phyloP scores from a whole-genome alignment of 768 basidiomycete species.

The Leccinum boreale region DNA sequence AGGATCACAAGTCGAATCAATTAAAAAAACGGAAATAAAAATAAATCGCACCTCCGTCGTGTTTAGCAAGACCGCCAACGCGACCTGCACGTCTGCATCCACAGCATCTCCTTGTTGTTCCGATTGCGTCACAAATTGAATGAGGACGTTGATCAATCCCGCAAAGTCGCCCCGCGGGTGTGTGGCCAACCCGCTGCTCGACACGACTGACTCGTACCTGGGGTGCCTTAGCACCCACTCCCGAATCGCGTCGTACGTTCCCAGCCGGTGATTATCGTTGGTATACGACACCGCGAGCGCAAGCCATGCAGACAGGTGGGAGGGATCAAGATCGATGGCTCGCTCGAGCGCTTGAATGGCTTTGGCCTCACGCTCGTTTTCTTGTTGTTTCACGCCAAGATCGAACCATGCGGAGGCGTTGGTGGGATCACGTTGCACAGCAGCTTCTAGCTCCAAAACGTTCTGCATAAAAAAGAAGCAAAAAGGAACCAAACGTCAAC shows the following conservation, averaged over 20 bases:
- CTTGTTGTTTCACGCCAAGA: constrained; percentile 95
- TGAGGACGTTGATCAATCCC: constrained; percentile 70
- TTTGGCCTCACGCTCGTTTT: constrained; percentile 91
- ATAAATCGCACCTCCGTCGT: constrained; percentile 67
- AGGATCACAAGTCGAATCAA: background rate
- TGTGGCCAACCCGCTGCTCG: constrained; percentile 30
- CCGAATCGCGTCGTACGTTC: constrained; percentile 77
- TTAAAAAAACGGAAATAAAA: background rate
- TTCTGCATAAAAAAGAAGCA: constrained; percentile 46
- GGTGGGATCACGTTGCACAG: constrained; percentile 71
- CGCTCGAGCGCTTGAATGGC: constrained; percentile 83
- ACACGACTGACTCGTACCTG: constrained; percentile 47
- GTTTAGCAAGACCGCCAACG: constrained; percentile 89
- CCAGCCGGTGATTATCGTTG: constrained; percentile 76
- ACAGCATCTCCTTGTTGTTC: constrained; percentile 51
- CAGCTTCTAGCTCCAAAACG: constrained; percentile 86
- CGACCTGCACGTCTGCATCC: constrained; percentile 95
- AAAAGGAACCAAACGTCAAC: constrained; percentile 15
- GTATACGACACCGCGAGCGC: constrained; percentile 88
- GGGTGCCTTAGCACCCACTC: constrained; percentile 73
- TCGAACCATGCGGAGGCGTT: constrained; percentile 82
- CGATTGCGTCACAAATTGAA: constrained; percentile 66
- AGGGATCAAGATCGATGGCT: constrained; percentile 77
- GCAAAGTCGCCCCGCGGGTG: constrained; percentile 35
- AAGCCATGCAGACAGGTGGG: constrained; percentile 78